phyloP scores from a whole-genome alignment of 768 basidiomycete genomes.

The Termitomyces sp. region DNA sequence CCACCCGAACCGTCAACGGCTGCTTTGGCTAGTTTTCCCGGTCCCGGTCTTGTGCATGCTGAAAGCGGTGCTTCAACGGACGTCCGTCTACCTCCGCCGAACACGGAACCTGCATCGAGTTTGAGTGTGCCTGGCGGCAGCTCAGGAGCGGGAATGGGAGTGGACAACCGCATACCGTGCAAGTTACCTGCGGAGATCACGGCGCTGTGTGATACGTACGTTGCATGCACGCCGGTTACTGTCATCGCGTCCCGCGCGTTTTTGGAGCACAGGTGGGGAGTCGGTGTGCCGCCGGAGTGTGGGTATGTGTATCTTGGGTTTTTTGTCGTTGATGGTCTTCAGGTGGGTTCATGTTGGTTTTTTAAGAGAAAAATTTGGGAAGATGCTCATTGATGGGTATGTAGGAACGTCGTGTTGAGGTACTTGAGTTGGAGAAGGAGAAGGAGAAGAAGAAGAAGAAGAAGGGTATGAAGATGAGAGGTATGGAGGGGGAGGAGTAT shows the following conservation, averaged over 20 bases:
- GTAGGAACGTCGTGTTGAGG: neutral
- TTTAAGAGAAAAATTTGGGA: no score
- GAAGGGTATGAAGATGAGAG: neutral
- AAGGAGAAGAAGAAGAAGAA: neutral
- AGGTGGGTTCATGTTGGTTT: constrained; percentile 17
- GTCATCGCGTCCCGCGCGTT: constrained; percentile 32
- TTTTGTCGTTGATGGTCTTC: constrained; percentile 36
- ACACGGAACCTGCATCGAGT: neutral
- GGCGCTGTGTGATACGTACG: constrained; percentile 35
- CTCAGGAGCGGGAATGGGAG: no score
- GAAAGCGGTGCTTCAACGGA: neutral
- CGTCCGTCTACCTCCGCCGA: neutral
- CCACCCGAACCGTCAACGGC: neutral
- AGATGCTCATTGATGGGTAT: neutral
- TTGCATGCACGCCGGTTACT: constrained; percentile 32
- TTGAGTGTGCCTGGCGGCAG: neutral
- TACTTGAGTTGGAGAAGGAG: neutral
- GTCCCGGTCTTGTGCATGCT: neutral
- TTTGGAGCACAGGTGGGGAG: constrained; percentile 22
- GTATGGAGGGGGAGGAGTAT: neutral
- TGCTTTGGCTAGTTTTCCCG: neutral
- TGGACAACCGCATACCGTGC: constrained; percentile 16
- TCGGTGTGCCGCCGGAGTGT: constrained; percentile 31
- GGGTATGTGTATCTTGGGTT: constrained; percentile 41
- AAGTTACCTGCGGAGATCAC: constrained; percentile 38